phyloP scores from a whole-genome alignment of 2,329 filamentous ascomycete species.

The Colletotrichum trifolii region DNA sequence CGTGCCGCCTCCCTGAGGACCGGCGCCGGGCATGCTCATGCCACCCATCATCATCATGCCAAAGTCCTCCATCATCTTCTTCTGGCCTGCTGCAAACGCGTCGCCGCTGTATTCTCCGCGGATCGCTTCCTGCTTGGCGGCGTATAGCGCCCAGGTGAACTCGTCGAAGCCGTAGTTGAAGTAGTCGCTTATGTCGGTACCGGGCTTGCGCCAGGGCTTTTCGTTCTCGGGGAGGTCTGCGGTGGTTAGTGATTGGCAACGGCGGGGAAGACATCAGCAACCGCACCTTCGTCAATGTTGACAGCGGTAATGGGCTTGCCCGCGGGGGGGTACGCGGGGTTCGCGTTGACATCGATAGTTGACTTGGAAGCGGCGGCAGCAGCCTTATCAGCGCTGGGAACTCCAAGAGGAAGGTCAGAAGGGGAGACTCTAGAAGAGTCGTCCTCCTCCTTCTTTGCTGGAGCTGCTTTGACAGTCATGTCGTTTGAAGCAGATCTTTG shows the following conservation, averaged over 20 bases:
- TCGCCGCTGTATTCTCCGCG: constrained; percentile 80
- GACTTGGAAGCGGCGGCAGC: constrained; percentile 79
- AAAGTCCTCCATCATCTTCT: constrained; percentile 83
- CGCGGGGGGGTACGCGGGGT: constrained; percentile 80
- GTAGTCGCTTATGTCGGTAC: constrained; percentile 94
- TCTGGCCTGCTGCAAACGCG: constrained; percentile 70
- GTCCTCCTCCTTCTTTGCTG: constrained; percentile 61
- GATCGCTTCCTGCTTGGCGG: constrained; percentile 85
- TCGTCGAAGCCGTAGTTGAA: constrained; percentile 99
- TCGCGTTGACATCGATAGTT: constrained; percentile 84
- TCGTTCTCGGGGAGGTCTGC: constrained; percentile 79
- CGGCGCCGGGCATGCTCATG: constrained; percentile 55
- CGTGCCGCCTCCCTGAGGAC: constrained; percentile 42
- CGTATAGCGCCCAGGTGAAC: constrained; percentile 97
- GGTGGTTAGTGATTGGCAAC: constrained; percentile 7
- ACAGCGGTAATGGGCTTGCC: constrained; percentile 85
- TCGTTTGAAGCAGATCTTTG: constrained; percentile 68
- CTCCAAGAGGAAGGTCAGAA: constrained; percentile 42
- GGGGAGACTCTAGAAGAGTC: constrained; percentile 44
- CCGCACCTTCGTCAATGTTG: constrained; percentile 75
- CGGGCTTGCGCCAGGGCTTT: constrained; percentile 95
- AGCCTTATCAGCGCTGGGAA: constrained; percentile 62
- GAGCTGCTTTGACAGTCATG: constrained; percentile 55
- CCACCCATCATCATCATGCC: constrained; percentile 76
- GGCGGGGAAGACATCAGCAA: no score